These are phyloP conservation scores for Oryza glumipatula DNA, from an alignment of 176 grass and related monocot species.

Conservation along the genomic window DNA sequence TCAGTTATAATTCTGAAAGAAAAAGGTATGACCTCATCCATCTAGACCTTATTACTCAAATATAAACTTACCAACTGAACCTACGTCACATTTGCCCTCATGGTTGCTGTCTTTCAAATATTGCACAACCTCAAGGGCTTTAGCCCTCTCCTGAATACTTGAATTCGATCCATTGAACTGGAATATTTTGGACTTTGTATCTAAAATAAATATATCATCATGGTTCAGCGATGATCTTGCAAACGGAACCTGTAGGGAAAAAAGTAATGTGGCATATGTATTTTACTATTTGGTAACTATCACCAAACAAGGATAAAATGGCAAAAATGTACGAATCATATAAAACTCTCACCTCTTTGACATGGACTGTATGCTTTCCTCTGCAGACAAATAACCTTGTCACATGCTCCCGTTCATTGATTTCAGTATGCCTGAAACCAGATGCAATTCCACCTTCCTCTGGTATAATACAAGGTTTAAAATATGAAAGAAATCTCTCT, in stretches of 20 bases:
- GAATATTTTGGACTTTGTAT: constrained; percentile 95
- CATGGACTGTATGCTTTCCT: constrained; percentile 98
- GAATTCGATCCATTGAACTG: constrained; percentile 98
- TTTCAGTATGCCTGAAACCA: constrained; percentile 82
- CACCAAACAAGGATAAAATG: constrained; percentile 23
- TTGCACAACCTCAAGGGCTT: constrained; percentile 98
- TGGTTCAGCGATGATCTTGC: constrained; percentile 94
- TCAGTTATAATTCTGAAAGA: constrained; percentile 41
- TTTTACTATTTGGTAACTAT: constrained; percentile 1
- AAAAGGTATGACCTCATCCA: constrained; percentile 8
- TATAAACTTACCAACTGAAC: constrained; percentile 80
- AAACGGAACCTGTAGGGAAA: constrained; percentile 76
- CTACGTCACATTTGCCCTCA: constrained; percentile 91
- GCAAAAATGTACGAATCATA: constrained; percentile 9
- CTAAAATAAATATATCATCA: constrained; percentile 99
- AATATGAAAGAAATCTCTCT: constrained; percentile 98
- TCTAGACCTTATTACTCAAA: constrained; percentile 31
- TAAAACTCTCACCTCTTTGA: constrained; percentile 77
- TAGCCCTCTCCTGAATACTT: constrained; percentile 99
- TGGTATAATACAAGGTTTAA: constrained; percentile 99
- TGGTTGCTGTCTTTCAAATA: constrained; percentile 97
- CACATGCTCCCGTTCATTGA: constrained; percentile 71
- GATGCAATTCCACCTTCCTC: constrained; percentile 83
- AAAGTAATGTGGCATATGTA: constrained; percentile 30
- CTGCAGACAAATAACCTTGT: constrained; percentile 88